A percentile compares a stretch with the other conserved stretches of the same genome.
Evolutionary conservation across 139 green algal genomes (phyloP).

Genomic region (Monoraphidium neglectum): DNA sequence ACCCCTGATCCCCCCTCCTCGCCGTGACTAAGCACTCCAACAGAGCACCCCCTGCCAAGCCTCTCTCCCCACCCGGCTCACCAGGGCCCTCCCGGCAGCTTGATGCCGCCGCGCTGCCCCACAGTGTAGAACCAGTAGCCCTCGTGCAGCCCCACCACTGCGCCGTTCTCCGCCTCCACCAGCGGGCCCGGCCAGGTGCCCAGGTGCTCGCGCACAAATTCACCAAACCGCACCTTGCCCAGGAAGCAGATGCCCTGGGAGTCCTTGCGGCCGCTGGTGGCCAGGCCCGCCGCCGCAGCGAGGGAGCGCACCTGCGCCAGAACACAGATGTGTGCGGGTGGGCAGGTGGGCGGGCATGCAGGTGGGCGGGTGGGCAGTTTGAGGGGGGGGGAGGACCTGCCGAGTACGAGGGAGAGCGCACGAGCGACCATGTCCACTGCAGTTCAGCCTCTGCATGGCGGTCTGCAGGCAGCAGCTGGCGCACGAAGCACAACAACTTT

Average conservation of each 20-base stretch:
- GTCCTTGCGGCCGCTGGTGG: conserved; percentile 89
- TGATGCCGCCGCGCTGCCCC: conserved; percentile 91
- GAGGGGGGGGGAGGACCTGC: too few relatives aligned
- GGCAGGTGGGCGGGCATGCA: too few relatives aligned
- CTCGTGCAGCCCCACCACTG: conserved; percentile 39
- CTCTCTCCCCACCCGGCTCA: conserved; percentile 32
- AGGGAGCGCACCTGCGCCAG: conserved; percentile 64
- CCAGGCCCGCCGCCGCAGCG: conserved; percentile 66
- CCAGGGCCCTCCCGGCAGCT: conserved; percentile 93
- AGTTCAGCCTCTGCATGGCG: not conserved
- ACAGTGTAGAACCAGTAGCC: conserved; percentile 98
- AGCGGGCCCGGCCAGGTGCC: conserved; percentile 87
- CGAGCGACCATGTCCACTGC: not conserved
- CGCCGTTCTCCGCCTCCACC: conserved; percentile 81
- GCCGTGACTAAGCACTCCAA: too few relatives aligned
- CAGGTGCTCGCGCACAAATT: conserved; percentile 94
- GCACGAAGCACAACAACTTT: not conserved
- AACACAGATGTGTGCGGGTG: too few relatives aligned
- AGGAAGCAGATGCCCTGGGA: conserved; percentile 99
- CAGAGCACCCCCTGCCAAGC: not conserved
- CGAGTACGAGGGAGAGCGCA: too few relatives aligned
- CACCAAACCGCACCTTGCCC: conserved; percentile 91
- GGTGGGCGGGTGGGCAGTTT: too few relatives aligned
- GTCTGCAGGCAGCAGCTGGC: not conserved
- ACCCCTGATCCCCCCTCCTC: too few relatives aligned